These are phyloP conservation scores for Globisporangium sylvaticum DNA, from an alignment of 352 stramenopile species.

Conservation along the genomic window DNA sequence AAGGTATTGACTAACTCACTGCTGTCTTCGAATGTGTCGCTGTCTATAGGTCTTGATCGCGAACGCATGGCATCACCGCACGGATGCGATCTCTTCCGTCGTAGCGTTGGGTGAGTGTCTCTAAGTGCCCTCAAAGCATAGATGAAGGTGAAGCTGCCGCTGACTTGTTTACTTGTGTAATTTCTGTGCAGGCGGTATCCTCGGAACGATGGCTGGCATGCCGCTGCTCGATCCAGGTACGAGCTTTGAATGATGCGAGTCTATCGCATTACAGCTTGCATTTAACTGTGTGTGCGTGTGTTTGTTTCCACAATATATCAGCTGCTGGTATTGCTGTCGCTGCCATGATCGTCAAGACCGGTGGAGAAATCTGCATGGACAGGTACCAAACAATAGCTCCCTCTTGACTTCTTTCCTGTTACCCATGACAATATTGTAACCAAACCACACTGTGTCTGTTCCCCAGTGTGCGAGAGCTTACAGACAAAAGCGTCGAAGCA, in stretches of 20 bases:
- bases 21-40: not conserved
- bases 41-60: slow-evolving; percentile 88
- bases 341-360: slow-evolving; percentile 88
- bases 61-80: slow-evolving; percentile 96
- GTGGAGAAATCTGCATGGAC: slow-evolving; percentile 78
- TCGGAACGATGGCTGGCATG: slow-evolving; percentile 64
- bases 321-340: slow-evolving; percentile 82
- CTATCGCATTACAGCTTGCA: not conserved
- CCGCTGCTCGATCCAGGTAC: slow-evolving; percentile 71
- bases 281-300: not conserved
- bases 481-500: slow-evolving; percentile 78
- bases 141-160: not conserved
- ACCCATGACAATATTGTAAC: not conserved
- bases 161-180: not conserved
- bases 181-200: slow-evolving; percentile 42
- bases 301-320: slow-evolving; percentile 10
- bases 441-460: not conserved
- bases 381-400: slow-evolving; percentile 29
- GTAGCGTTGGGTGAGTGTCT: slow-evolving; percentile 53
- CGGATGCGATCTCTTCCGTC: slow-evolving; percentile 88
- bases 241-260: not conserved
- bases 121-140: not conserved
- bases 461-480: slow-evolving; percentile 73
- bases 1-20: not conserved
- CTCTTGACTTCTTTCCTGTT: not conserved